A percentile compares a stretch with the other conserved stretches of the same genome.
Evolutionary conservation across 768 basidiomycete genomes (phyloP).

Genomic region (Amanita brunnescens): DNA sequence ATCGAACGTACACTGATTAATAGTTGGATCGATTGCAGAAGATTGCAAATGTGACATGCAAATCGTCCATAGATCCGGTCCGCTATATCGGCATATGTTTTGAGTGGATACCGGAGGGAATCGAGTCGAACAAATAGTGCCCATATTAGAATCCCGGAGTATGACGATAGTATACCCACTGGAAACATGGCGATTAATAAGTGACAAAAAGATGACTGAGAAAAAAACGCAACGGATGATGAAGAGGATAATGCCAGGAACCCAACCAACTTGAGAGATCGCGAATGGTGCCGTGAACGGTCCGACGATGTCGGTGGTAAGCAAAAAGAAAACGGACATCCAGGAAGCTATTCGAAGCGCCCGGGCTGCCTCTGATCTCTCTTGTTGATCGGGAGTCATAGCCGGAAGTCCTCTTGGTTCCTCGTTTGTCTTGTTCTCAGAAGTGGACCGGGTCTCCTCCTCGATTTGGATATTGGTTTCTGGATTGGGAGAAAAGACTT

Average conservation of each 20-base stretch:
- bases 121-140: slow-evolving; percentile 47
- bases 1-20: slow-evolving; percentile 39
- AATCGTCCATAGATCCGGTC: slow-evolving; percentile 44
- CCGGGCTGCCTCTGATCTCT: slow-evolving; percentile 30
- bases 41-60: slow-evolving; percentile 35
- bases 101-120: slow-evolving; percentile 44
- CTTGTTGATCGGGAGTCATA: slow-evolving; percentile 10
- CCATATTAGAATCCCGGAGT: slow-evolving; percentile 50
- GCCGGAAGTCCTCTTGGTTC: background rate
- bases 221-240: slow-evolving; percentile 25
- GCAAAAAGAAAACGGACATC: slow-evolving; percentile 44
- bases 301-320: slow-evolving; percentile 55
- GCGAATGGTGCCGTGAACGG: slow-evolving; percentile 40
- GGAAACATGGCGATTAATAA: background rate
- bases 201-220: background rate
- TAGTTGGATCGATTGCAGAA: slow-evolving; percentile 50
- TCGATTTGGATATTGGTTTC: background rate
- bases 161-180: slow-evolving; percentile 44
- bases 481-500: background rate
- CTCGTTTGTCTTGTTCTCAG: background rate
- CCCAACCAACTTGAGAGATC: slow-evolving; percentile 53
- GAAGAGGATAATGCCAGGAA: slow-evolving; percentile 35
- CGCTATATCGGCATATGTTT: slow-evolving; percentile 47
- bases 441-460: background rate
- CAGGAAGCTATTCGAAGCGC: slow-evolving; percentile 42